Evolutionary conservation across 352 stramenopile species (phyloP).

Genomic region (Globisporangium cylindrosporum): DNA sequence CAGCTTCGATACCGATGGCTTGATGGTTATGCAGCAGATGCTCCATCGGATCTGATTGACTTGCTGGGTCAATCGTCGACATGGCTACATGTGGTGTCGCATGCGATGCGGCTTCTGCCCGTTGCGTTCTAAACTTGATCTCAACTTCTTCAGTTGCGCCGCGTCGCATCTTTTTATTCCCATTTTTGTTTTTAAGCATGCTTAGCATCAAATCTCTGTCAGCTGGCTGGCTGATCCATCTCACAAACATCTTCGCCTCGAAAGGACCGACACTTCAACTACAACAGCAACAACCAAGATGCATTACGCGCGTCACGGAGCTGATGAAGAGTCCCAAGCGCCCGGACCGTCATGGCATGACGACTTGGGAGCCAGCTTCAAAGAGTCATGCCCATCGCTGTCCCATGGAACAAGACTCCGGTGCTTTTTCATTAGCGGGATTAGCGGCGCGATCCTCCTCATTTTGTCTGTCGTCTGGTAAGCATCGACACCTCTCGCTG

Average conservation of each 20-base stretch:
- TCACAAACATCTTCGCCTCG: not conserved
- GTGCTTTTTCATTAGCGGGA: slow-evolving; percentile 3
- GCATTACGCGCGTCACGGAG: slow-evolving; percentile 14
- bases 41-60: slow-evolving; percentile 20
- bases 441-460: slow-evolving; percentile 3
- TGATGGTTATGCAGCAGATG: slow-evolving; percentile 36
- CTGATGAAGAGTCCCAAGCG: slow-evolving; percentile 7
- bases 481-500: not conserved
- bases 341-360: slow-evolving; percentile 9
- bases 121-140: slow-evolving; percentile 1
- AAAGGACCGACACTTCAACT: not conserved
- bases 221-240: not conserved
- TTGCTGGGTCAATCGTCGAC: not conserved
- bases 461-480: slow-evolving; percentile 14
- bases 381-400: slow-evolving; percentile 14
- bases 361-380: slow-evolving; percentile 7
- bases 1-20: slow-evolving; percentile 33
- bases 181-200: not conserved
- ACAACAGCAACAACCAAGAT: not conserved
- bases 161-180: slow-evolving; percentile 1
- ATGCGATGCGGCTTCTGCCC: not conserved
- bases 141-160: not conserved
- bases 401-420: slow-evolving; percentile 6
- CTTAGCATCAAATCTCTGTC: not conserved
- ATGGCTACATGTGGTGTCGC: not conserved